phyloP scores from a whole-genome alignment of 768 basidiomycete genomes.

The Russula virescens region DNA sequence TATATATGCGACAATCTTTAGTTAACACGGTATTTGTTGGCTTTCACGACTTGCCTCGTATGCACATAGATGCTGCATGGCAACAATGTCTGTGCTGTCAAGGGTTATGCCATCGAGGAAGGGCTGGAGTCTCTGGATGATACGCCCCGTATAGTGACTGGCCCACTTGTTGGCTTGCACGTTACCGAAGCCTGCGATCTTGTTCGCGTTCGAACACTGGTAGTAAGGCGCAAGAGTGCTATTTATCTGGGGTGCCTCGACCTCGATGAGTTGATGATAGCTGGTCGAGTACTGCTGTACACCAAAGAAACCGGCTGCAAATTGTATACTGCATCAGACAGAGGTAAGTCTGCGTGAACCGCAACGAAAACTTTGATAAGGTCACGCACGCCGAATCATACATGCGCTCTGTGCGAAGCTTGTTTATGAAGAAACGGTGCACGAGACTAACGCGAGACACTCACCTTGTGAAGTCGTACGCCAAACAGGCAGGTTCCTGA shows the following conservation, averaged over 20 bases:
- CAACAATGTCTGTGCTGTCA: too few species aligned
- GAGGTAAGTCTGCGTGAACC: background rate
- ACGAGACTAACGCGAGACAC: background rate
- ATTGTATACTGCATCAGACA: slow-evolving; percentile 35
- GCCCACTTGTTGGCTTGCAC: slow-evolving; percentile 34
- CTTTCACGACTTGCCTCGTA: too few species aligned
- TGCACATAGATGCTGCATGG: too few species aligned
- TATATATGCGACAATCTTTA: too few species aligned
- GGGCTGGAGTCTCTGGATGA: slow-evolving; percentile 33
- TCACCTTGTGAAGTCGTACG: slow-evolving; percentile 41
- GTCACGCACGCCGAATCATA: slow-evolving; percentile 31
- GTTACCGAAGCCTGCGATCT: slow-evolving; percentile 27
- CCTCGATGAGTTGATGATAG: slow-evolving; percentile 44
- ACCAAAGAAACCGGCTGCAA: slow-evolving; percentile 47
- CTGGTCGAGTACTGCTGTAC: slow-evolving; percentile 36
- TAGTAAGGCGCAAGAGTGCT: slow-evolving; percentile 42
- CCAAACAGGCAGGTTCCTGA: slow-evolving; percentile 44
- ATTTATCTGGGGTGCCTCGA: slow-evolving; percentile 43
- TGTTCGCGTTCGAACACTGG: slow-evolving; percentile 31
- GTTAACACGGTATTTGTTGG: too few species aligned
- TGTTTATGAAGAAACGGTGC: background rate
- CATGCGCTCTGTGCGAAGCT: slow-evolving; percentile 29
- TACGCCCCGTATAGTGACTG: slow-evolving; percentile 35
- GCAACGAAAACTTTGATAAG: background rate
- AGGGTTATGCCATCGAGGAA: too few species aligned